These are phyloP conservation scores for Paecilomyces sp. DNA, from an alignment of 2,329 filamentous ascomycete genomes.

Conservation along the genomic window DNA sequence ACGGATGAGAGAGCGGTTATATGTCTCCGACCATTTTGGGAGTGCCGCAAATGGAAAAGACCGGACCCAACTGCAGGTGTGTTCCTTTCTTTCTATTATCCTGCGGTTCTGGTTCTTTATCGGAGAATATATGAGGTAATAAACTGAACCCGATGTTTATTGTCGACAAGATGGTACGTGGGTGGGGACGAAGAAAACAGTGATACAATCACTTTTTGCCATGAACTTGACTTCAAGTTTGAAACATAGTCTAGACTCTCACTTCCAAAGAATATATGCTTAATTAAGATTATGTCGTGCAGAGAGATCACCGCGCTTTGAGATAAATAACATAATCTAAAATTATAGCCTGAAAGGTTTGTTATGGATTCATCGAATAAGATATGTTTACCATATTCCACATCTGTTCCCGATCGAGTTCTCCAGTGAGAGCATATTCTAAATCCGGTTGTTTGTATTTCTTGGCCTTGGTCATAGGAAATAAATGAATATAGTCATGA, in stretches of 20 bases:
- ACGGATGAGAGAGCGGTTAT: neutral
- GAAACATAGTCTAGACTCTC: neutral
- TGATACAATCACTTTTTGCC: neutral
- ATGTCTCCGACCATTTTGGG: neutral
- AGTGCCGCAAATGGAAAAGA: neutral
- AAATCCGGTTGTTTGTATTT: neutral
- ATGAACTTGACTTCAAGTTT: neutral
- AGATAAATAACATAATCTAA: neutral
- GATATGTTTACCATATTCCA: neutral
- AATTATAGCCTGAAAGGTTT: neutral
- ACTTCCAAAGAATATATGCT: neutral
- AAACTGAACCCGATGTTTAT: neutral
- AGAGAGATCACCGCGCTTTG: neutral
- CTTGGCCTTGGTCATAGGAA: neutral
- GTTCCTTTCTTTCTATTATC: neutral
- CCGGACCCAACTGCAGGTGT: neutral
- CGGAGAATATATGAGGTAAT: neutral
- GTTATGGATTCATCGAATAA: neutral
- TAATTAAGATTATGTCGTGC: neutral
- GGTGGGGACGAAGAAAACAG: neutral
- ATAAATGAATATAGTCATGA: neutral
- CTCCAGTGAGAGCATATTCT: neutral
- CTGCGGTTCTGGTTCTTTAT: neutral
- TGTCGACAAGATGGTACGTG: neutral
- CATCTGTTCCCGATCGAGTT: neutral